Evolutionary conservation across 345 rosid genomes (phyloP), one percentile per base, ranked within the genome.

Genomic region (Rhodamnia rubescens): DNA sequence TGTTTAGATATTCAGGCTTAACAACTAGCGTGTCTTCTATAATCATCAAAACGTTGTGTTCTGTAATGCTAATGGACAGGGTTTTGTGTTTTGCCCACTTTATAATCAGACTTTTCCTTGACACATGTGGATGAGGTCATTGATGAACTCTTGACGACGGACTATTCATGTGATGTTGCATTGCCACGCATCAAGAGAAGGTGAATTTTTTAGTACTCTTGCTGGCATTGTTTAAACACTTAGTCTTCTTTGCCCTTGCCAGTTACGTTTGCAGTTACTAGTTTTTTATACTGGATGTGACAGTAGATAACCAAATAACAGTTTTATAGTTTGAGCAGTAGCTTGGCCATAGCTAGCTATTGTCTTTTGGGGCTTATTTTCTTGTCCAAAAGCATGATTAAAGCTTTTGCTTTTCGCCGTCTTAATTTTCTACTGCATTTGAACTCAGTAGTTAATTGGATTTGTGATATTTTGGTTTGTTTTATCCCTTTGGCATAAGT

Each of bases 81-180:
- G 5, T 51, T 51, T 16, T 51, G 56, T 51, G 32, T 50, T 5
- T 78, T 80, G n/a, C 84, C 81, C 26, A 83, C 8, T 26, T 85
- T 86, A 44, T 84, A 55, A 32, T 47, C 88, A 96, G 98, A 85
- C 59, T 95, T 91, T 87, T 42, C 88, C 32, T 89, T 96, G 91
- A 90, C 94, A 1, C 99, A 95, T 55, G 96, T 97, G 86, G 99
- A 96, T 82, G 97, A 96, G 91, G 90, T 95, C 83, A 93, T 97
- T 22, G 97, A 97, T 85, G 98, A 97, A 57, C 96, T 96, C 82
- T 84, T 97, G 52, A 94, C 98, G 6, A 92, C 83, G 86, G 99
- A 96, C 89, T 97, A 94, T 87, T 92, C 99, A 16, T 97, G 98
- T 89, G 98, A 97, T 85, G 89, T 96, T 80, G 99, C 98, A 74